Evolutionary conservation across 495 filamentous ascomycete species (phyloP).

Genomic region (Aspergillus sparsus): DNA sequence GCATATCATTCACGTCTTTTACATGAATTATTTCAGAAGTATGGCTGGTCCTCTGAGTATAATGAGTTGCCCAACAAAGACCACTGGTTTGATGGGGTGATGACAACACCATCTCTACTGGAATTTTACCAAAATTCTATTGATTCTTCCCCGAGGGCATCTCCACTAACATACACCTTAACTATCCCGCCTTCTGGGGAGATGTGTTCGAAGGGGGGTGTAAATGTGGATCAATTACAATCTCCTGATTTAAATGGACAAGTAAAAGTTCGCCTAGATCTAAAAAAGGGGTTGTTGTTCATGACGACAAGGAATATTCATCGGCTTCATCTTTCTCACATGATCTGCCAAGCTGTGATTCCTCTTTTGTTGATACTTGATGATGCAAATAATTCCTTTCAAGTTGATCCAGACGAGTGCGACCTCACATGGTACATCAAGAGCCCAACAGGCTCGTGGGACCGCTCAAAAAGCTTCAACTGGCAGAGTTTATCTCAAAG

Average conservation of each 20-base stretch:
- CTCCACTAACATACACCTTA: slow-evolving; percentile 45
- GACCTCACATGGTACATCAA: slow-evolving; percentile 20
- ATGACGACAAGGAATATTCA: slow-evolving; percentile 43
- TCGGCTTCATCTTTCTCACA: slow-evolving; percentile 37
- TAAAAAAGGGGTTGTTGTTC: slow-evolving; percentile 26
- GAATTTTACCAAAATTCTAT: slow-evolving; percentile 40
- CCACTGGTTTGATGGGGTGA: slow-evolving; percentile 58
- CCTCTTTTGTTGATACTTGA: slow-evolving; percentile 30
- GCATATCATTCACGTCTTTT: slow-evolving; percentile 58
- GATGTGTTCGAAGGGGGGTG: slow-evolving; percentile 52
- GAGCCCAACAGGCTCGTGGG: slow-evolving; percentile 23
- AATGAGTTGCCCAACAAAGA: slow-evolving; percentile 49
- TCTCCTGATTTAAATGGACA: slow-evolving; percentile 48
- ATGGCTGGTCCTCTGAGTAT: slow-evolving; percentile 45
- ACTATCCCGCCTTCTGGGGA: slow-evolving; percentile 51
- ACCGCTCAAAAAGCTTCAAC: slow-evolving; percentile 15
- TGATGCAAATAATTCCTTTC: slow-evolving; percentile 16
- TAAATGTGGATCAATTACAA: slow-evolving; percentile 49
- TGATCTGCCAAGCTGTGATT: neutral
- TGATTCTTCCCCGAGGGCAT: slow-evolving; percentile 4
- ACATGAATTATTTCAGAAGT: slow-evolving; percentile 45
- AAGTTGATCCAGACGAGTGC: slow-evolving; percentile 12
- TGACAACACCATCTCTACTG: slow-evolving; percentile 42
- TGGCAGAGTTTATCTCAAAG: slow-evolving; percentile 35
- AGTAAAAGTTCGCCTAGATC: slow-evolving; percentile 31